A percentile compares a stretch with the other conserved stretches of the same genome.
These are phyloP conservation scores for Eucalyptus shirleyi DNA, from an alignment of 345 rosid genomes.

Conservation along the genomic window DNA sequence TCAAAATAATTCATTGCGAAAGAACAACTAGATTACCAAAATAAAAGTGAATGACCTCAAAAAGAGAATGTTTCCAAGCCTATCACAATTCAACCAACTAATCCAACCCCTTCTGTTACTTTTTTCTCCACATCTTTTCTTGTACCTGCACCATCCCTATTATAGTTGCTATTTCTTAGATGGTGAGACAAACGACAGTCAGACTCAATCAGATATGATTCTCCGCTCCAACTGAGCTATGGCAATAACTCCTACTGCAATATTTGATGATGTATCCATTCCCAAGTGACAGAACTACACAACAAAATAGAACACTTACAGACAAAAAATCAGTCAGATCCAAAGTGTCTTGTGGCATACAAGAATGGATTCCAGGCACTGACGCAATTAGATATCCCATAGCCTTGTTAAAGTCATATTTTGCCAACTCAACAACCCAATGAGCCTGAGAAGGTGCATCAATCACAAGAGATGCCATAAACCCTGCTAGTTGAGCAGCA, in stretches of 20 bases:
- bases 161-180: neutral
- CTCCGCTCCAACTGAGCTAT: neutral
- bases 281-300: neutral
- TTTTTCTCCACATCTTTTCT: neutral
- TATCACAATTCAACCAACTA: neutral
- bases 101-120: neutral
- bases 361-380: conserved; percentile 78
- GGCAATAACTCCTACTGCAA: neutral
- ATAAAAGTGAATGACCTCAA: neutral
- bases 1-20: neutral
- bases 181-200: neutral
- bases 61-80: neutral
- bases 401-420: conserved; percentile 65
- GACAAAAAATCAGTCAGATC: conserved; percentile 2
- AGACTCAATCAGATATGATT: neutral
- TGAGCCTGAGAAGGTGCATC: conserved; percentile 81
- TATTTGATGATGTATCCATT: neutral
- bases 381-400: conserved; percentile 69
- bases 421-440: conserved; percentile 68
- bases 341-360: conserved; percentile 13
- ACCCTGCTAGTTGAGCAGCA: conserved; percentile 84
- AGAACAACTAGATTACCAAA: neutral
- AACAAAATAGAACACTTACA: conserved; percentile 12
- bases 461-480: conserved; percentile 66
- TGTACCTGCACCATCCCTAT: neutral